These are phyloP conservation scores for Capillidium rhysosporum DNA, from an alignment of 371 early-diverging fungal species.

Conservation along the genomic window DNA sequence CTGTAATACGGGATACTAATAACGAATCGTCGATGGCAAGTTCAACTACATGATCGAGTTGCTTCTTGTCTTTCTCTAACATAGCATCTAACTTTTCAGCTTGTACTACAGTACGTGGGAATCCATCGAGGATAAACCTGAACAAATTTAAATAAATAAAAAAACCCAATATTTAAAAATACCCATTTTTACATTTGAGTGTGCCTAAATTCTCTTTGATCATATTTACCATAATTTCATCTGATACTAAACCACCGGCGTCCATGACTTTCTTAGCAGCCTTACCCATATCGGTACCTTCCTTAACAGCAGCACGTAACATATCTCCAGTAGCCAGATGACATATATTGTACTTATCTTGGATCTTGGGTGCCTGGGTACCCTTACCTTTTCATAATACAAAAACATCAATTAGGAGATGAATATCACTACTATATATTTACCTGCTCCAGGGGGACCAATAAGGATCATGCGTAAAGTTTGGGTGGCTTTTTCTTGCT, in stretches of 20 bases:
- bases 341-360: conserved; percentile 83
- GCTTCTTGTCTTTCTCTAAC: conserved; percentile 60
- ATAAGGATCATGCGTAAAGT: conserved; percentile 71
- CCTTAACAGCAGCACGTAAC: conserved; percentile 90
- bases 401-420: conserved; percentile 2
- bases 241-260: conserved; percentile 90
- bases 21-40: conserved; percentile 83
- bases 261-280: conserved; percentile 97
- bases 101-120: conserved; percentile 97
- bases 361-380: conserved; percentile 90
- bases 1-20: conserved; percentile 88
- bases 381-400: conserved; percentile 60
- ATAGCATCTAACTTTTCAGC: conserved; percentile 95
- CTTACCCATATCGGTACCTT: conserved; percentile 79
- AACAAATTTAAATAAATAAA: conserved; percentile 13
- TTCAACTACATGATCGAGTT: conserved; percentile 81
- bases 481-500: conserved; percentile 4
- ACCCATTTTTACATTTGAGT: conserved; percentile 80
- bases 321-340: conserved; percentile 99
- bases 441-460: conserved; percentile 95
- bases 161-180: conserved; percentile 8
- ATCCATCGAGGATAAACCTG: conserved; percentile 99
- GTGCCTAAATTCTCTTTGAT: conserved; percentile 89
- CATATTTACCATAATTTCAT: conserved; percentile 95
- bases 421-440: conserved; percentile 9